Percentiles rank a stretch among this genome's conserved stretches.
Evolutionary conservation across 1,284 basidiomycete genomes (phyloP).

Genomic region (Heliocybe sulcata): DNA sequence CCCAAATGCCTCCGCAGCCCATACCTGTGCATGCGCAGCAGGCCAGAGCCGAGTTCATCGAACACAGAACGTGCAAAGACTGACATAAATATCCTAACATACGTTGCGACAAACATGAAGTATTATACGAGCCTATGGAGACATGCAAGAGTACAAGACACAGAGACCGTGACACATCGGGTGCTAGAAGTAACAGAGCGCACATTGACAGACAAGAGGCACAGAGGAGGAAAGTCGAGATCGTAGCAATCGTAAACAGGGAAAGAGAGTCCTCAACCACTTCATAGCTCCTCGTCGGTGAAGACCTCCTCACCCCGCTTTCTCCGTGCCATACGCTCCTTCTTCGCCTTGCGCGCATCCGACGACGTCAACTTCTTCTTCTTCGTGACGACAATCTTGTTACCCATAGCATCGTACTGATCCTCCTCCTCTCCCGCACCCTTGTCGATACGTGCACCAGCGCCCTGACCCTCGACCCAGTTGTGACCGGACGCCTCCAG

Average conservation of each 20-base stretch:
- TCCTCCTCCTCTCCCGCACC: constrained; percentile 81
- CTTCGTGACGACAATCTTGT: constrained; percentile 88
- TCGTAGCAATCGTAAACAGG: neutral
- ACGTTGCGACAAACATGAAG: neutral
- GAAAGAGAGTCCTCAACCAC: neutral
- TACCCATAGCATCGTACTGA: constrained; percentile 91
- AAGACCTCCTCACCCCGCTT: constrained; percentile 73
- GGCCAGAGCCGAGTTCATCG: too few relatives aligned
- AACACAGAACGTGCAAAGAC: neutral
- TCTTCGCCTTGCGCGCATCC: constrained; percentile 86
- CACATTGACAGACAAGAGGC: neutral
- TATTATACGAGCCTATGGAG: neutral
- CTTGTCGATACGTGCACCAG: constrained; percentile 89
- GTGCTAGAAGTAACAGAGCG: too few relatives aligned
- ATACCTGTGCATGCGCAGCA: too few relatives aligned
- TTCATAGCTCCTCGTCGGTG: constrained; percentile 61
- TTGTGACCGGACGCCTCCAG: constrained; percentile 96
- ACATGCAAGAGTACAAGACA: neutral
- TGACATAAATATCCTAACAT: neutral
- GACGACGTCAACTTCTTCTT: constrained; percentile 75
- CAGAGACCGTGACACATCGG: neutral
- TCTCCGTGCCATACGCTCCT: constrained; percentile 88
- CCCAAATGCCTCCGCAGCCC: neutral
- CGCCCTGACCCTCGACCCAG: constrained; percentile 97
- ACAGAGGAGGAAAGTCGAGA: neutral